Evolutionary conservation across 106 monocot genomes (phyloP).

Genomic region (Phalaenopsis equestris): DNA sequence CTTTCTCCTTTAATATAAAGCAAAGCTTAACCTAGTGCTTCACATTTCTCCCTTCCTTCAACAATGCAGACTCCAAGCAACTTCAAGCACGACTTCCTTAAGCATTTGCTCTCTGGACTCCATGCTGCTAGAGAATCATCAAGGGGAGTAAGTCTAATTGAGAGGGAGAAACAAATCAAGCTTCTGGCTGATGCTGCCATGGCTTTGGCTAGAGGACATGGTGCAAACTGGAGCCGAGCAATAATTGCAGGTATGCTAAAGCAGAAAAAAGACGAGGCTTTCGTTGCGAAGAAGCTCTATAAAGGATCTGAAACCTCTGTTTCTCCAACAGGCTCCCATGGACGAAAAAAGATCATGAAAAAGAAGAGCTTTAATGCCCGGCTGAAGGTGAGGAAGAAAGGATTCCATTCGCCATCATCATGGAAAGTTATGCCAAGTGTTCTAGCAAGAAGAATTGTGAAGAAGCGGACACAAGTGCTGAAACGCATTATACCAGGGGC

Average conservation of each 20-base stretch:
- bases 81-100: slow-evolving; percentile 48
- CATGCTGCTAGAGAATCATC: neutral
- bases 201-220: slow-evolving; percentile 38
- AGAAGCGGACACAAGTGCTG: slow-evolving; percentile 45
- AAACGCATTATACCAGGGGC: slow-evolving; percentile 58
- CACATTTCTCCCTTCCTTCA: no score
- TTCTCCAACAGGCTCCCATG: neutral
- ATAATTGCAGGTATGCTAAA: slow-evolving; percentile 19
- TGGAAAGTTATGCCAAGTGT: neutral
- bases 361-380: neutral
- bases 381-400: neutral
- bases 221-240: slow-evolving; percentile 44
- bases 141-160: slow-evolving; percentile 23
- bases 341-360: slow-evolving; percentile 1
- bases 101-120: slow-evolving; percentile 40
- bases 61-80: slow-evolving; percentile 36
- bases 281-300: slow-evolving; percentile 3
- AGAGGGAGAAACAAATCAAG: slow-evolving; percentile 57
- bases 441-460: slow-evolving; percentile 36
- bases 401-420: no score
- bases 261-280: neutral
- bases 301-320: slow-evolving; percentile 13
- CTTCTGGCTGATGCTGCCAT: slow-evolving; percentile 44
- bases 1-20: neutral
- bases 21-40: neutral